Evolutionary conservation across 345 rosid species (phyloP).

Genomic region (Euclidium syriacum): DNA sequence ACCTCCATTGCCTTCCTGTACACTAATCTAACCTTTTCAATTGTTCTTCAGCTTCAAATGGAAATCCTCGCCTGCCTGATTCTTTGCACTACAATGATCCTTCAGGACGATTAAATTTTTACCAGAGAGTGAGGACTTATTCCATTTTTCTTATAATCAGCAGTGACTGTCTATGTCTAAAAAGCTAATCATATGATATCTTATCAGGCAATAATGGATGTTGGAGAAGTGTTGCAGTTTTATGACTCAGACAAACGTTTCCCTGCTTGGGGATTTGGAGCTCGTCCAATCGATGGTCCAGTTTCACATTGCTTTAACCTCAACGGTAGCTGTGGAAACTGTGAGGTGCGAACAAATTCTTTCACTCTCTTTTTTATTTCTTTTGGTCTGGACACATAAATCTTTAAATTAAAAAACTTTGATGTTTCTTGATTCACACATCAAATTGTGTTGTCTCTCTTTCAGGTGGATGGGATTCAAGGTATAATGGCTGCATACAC

Average conservation of each 20-base stretch:
- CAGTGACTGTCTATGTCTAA: slow-evolving; percentile 9
- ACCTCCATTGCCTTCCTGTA: background rate
- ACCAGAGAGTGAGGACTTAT: slow-evolving; percentile 53
- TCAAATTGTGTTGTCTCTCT: background rate
- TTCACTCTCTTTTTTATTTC: background rate
- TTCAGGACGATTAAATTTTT: slow-evolving; percentile 59
- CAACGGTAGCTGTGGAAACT: slow-evolving; percentile 69
- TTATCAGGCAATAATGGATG: slow-evolving; percentile 70
- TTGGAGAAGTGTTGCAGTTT: slow-evolving; percentile 86
- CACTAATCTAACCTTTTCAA: slow-evolving; percentile 9
- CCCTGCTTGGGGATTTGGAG: slow-evolving; percentile 99
- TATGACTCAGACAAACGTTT: slow-evolving; percentile 83
- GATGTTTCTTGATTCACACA: background rate
- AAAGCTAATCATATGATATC: background rate
- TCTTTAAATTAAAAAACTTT: background rate
- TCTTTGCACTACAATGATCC: slow-evolving; percentile 79
- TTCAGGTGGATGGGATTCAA: slow-evolving; percentile 84
- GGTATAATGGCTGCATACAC: slow-evolving; percentile 82
- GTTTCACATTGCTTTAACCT: slow-evolving; percentile 93
- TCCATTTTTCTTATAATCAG: background rate
- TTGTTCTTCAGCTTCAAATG: slow-evolving; percentile 76
- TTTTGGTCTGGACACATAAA: no score
- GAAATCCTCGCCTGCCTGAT: slow-evolving; percentile 86
- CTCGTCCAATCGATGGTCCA: slow-evolving; percentile 90
- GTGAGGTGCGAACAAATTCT: slow-evolving; percentile 48